Evolutionary conservation across 2,329 filamentous ascomycete species (phyloP).

Genomic region (Penicillium crustosum): DNA sequence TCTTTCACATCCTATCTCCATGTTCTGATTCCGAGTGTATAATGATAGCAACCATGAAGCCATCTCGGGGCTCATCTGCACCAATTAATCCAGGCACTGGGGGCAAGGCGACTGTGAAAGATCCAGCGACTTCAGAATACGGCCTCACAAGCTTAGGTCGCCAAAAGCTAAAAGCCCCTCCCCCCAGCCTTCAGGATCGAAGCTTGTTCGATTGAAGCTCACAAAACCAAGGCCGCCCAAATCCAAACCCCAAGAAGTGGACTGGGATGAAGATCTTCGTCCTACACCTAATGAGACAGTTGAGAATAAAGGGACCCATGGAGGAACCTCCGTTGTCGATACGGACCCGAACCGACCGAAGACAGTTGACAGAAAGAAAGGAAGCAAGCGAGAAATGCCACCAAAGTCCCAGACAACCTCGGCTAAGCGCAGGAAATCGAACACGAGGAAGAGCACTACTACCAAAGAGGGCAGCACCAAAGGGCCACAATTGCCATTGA

Average conservation of each 20-base stretch:
- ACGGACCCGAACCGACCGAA: constrained; percentile 5
- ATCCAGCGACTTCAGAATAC: not conserved
- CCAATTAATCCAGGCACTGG: not conserved
- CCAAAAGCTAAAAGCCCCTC: not conserved
- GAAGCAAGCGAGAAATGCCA: constrained; percentile 7
- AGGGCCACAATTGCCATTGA: constrained; percentile 13
- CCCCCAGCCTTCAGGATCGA: not conserved
- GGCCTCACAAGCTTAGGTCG: not conserved
- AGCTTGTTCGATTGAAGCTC: constrained; percentile 16
- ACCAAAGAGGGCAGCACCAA: not conserved
- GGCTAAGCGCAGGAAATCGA: constrained; percentile 15
- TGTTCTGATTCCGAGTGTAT: not conserved
- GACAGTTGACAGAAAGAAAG: not conserved
- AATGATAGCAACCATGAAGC: not conserved
- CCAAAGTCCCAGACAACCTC: constrained; percentile 1
- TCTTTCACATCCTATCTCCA: not conserved
- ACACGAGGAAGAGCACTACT: not conserved
- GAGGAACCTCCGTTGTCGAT: constrained; percentile 19
- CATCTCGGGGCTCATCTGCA: not conserved
- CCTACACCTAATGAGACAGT: constrained; percentile 24
- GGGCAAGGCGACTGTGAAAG: not conserved
- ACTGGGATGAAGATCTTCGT: constrained; percentile 35
- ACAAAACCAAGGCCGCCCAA: constrained; percentile 21
- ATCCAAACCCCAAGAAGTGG: constrained; percentile 21
- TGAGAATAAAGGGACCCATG: not conserved